Base-by-base conservation (phyloP, 148 eudicot genomes). In the Rhododendron simsii region DNA sequence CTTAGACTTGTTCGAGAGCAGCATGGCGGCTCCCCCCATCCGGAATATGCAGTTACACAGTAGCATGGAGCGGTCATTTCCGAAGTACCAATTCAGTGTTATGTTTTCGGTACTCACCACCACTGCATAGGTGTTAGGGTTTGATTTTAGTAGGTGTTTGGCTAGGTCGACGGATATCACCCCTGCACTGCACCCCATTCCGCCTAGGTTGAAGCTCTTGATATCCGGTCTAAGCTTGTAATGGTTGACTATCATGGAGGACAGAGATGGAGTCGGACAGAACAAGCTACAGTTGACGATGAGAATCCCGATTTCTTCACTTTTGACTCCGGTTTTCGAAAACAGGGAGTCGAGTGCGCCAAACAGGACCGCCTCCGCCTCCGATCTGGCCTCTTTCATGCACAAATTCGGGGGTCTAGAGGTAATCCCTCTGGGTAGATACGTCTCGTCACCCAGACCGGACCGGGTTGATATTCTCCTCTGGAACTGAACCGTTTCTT, bases 151-250 rank as follows among this genome's bases (percentile, higher is more conserved):
- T 3, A 95, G 88, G 21, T 91, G 91, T 59, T 91, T 91, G 71
- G 98, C 98, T 2, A 95, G 85, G 84, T 94, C 98, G 33, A 95
- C 88, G 0, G 98, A 95, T 57, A 95, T 93, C 0, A 95, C 83
- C 23, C 98, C 96, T 20, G 98, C 98, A 35, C 95, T 91, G 86
- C 98, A 95, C 4, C 98, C 97, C 98, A 94, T 95, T 20, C 98
- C 98, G 1, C 96, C 91, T 5, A 95, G 87, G 51, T 94, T 95
- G 81, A 78, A 94, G 83, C 91, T 92, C 84, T 91, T 91, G 13
- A 94, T 89, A n/a, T 90, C 89, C 23, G 94, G 84, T 63, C 93
- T 90, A 10, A 95, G 91, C 84, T 94, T 94, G 87, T 93, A 95
- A 41, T 92, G 96, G 88, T 95, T 94, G 44, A 95, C 96, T 57